Percentiles rank a stretch among this genome's conserved stretches.
Evolutionary conservation across 306 rosid species (phyloP).

Genomic region (Prunus persica): DNA sequence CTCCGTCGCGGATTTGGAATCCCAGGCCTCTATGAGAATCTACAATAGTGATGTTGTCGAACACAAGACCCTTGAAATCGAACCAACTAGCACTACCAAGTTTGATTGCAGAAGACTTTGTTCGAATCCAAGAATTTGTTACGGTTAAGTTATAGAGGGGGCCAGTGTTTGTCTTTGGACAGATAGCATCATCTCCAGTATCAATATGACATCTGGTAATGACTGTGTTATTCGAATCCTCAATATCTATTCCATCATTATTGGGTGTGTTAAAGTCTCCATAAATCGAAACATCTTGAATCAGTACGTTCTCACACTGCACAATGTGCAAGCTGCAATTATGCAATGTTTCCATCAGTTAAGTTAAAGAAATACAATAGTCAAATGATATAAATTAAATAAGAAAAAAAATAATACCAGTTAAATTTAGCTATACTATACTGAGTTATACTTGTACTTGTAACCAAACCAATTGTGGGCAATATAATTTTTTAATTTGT

Average conservation of each 20-base stretch:
- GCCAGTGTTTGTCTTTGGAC: constrained; percentile 74
- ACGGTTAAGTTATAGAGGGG: constrained; percentile 70
- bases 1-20: constrained; percentile 95
- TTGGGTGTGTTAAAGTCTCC: constrained; percentile 89
- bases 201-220: constrained; percentile 77
- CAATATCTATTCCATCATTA: constrained; percentile 90
- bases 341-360: constrained; percentile 9
- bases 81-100: constrained; percentile 88
- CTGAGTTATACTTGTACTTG: too few relatives aligned
- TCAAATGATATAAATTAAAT: background rate
- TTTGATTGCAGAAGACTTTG: constrained; percentile 90
- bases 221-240: constrained; percentile 80
- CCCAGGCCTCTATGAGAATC: constrained; percentile 91
- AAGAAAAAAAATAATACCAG: background rate
- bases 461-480: too few relatives aligned
- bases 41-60: constrained; percentile 81
- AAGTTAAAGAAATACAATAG: background rate
- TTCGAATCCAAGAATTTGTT: constrained; percentile 74
- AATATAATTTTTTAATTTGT: too few relatives aligned
- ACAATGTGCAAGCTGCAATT: constrained; percentile 81
- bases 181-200: constrained; percentile 93
- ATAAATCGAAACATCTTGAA: constrained; percentile 63
- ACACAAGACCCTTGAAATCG: constrained; percentile 58
- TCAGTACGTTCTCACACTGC: constrained; percentile 44
- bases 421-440: too few relatives aligned